Evolutionary conservation across 345 rosid species (phyloP), one percentile per base, ranked within the genome.

Genomic region (Noccaea bulbosa): DNA sequence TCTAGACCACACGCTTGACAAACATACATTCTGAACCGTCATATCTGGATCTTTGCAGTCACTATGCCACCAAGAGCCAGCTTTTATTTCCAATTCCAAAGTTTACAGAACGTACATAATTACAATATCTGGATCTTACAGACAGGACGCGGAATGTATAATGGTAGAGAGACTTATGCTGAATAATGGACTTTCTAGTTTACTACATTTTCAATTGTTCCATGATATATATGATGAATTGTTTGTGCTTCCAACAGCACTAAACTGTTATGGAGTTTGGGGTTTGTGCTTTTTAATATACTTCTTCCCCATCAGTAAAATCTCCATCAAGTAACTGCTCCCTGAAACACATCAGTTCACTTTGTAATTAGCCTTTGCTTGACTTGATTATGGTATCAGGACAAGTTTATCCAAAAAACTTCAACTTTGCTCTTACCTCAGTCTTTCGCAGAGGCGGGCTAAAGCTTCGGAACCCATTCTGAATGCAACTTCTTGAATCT

Each of bases 361-460:
- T 43, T 53, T 27, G 38, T 44, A 34, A 34, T 63, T 24, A 68
- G 73, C 64, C 64, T 58, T 53, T 52, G 15, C 24, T 65, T 62
- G 10, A 44, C 39, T 60, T 67, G 59, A 51, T 57, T 39, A 35
- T 64, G 1, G 67, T 22, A 30, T 30, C 22, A 46, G 0, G 0
- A 58, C 3, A 57, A 30, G 47, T 24, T 20, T 52, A 9, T 20
- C 3, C 14, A 20, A 49, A 39, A 47, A 30, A 9, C 44, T 53
- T 22, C 27, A 43, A 62, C 44, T 60, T 40, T 45, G 35, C 12
- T 45, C 12, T 45, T 77, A 91, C 99, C 97, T 89, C 77, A 88
- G 72, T 82, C 97, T 89, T 74, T 80, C 89, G 63, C 98, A 95
- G 50, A 92, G 91, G 67, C 96, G 98, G 14, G 96, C 99, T 81